Base-by-base conservation (phyloP, 2,329 filamentous ascomycete genomes). In the Talaromyces sp. region DNA sequence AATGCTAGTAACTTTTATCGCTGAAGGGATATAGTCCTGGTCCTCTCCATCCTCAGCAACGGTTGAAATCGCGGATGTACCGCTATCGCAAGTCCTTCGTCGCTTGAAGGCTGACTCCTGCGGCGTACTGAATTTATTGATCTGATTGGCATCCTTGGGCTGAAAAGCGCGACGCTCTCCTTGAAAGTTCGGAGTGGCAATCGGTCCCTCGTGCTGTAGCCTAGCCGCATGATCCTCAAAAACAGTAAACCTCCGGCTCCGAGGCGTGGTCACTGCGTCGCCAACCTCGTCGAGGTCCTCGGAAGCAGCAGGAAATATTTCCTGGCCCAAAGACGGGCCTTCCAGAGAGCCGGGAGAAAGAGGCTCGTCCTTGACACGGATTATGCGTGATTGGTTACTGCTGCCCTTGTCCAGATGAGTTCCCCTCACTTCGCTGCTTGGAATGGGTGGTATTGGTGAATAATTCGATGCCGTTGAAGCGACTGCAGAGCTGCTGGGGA, bases 231-330 rank as follows among this genome's bases (percentile, higher is more conserved):
- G 51, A n/a, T 65, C 63, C 38, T 34, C 25, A 51, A 53, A 58
- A 38, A 65, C 62, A 19, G 60, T 36, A 34, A 63, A 54, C n/a
- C 58, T 19, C 17, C 67, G 69, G 65, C 77, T 79, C 13, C 81
- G 86, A 61, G 79, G 73, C 70, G 82, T 77, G 56, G 76, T 69
- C 19, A 78, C 73, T 49, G 63, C 67, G 36, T 74, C 74, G 7
- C 80, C 82, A 61, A 81, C 76, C 49, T 83, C 80, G 70, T 87
- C 84, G 11, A 90, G 78, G 71, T 90, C 88, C 60, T 89, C 80
- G 63, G 86, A 89, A 61, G 88, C 86, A 47, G 84, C 79, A 0
- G 81, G 78, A 54, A 67, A 69, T 56, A 64, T 56, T 25, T 65
- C 69, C 25, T 54, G 49, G 31, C 61, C 63, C 8, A 67, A 36